Evolutionary conservation across 441 rosid genomes (phyloP).

Genomic region (Adansonia gregorii): DNA sequence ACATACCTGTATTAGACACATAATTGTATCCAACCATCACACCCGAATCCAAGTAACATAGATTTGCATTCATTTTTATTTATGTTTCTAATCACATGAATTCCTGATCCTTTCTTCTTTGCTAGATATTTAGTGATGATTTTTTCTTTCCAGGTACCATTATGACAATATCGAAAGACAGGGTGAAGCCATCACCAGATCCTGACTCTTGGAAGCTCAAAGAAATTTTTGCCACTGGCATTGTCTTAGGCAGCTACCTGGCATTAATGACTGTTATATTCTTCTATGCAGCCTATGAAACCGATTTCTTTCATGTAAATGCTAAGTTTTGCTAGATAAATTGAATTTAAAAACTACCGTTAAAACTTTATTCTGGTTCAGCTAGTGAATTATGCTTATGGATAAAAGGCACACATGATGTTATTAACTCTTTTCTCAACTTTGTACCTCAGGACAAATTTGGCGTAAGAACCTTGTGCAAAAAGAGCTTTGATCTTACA

Average conservation of each 20-base stretch:
- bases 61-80: background rate
- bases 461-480: slow-evolving; percentile 45
- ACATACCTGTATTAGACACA: no score
- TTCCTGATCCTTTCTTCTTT: slow-evolving; percentile 2
- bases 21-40: no score
- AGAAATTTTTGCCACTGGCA: slow-evolving; percentile 58
- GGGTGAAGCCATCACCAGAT: slow-evolving; percentile 62
- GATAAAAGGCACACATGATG: background rate
- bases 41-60: no score
- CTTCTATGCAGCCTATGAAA: slow-evolving; percentile 47
- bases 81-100: background rate
- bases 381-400: background rate
- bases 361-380: background rate
- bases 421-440: slow-evolving; percentile 1
- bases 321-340: background rate
- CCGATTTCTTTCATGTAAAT: slow-evolving; percentile 53
- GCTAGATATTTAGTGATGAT: background rate
- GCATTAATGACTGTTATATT: slow-evolving; percentile 53
- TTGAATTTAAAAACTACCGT: background rate
- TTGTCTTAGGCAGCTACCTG: slow-evolving; percentile 50
- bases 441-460: slow-evolving; percentile 53
- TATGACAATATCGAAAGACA: slow-evolving; percentile 68
- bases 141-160: slow-evolving; percentile 50
- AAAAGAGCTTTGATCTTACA: slow-evolving; percentile 25
- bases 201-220: slow-evolving; percentile 64